Percentiles rank a stretch among this genome's conserved stretches.
These are phyloP conservation scores for Juglanconis juglandina DNA, from an alignment of 2,329 filamentous ascomycete species.

Conservation along the genomic window DNA sequence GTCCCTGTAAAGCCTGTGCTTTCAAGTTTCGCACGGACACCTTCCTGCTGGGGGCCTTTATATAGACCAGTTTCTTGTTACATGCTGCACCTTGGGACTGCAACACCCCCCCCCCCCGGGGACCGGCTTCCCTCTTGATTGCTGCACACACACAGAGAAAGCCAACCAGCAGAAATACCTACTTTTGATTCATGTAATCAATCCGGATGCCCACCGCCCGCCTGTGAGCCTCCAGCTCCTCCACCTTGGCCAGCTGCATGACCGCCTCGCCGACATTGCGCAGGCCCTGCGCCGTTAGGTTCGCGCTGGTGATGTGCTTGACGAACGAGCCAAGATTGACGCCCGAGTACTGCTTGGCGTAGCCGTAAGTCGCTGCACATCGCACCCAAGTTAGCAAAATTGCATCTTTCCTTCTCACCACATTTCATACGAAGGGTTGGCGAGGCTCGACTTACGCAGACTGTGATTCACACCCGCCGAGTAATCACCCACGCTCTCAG, in stretches of 20 bases:
- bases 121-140: no score
- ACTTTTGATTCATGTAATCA: conserved; percentile 37
- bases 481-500: conserved; percentile 96
- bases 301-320: conserved; percentile 95
- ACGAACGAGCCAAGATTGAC: conserved; percentile 95
- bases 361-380: conserved; percentile 82
- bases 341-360: conserved; percentile 96
- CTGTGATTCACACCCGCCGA: conserved; percentile 97
- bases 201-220: conserved; percentile 84
- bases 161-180: not conserved
- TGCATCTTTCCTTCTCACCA: conserved; percentile 2
- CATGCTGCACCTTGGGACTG: no score
- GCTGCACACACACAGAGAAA: not conserved
- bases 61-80: no score
- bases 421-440: not conserved
- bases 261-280: conserved; percentile 83
- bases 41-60: no score
- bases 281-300: conserved; percentile 81
- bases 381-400: not conserved
- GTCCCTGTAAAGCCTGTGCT: no score
- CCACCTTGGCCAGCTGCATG: conserved; percentile 91
- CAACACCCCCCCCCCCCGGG: no score
- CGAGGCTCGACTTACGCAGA: conserved; percentile 67
- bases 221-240: conserved; percentile 91
- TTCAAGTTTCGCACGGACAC: no score